Evolutionary conservation across 2,329 filamentous ascomycete species (phyloP).

Genomic region (Albifimbria verrucaria): DNA sequence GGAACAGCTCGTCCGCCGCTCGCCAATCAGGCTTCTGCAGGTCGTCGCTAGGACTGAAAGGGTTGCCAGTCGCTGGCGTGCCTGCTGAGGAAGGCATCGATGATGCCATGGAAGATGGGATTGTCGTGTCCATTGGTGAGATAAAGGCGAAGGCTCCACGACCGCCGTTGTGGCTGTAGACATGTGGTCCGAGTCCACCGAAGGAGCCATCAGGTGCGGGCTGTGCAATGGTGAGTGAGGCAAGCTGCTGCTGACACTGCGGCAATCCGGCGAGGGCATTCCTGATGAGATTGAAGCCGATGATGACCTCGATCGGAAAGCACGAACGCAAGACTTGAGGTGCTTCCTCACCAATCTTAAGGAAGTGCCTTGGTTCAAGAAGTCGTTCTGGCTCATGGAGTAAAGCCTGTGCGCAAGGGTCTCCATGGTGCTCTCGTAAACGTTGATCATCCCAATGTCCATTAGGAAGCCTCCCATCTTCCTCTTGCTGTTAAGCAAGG

Average conservation of each 20-base stretch:
- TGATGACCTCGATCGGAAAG: conserved; percentile 10
- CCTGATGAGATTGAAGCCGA: conserved; percentile 15
- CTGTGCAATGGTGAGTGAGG: conserved; percentile 17
- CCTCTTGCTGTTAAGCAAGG: conserved; percentile 17
- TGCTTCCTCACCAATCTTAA: conserved; percentile 23
- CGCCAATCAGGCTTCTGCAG: conserved; percentile 21
- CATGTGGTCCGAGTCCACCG: conserved; percentile 10
- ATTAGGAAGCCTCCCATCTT: conserved; percentile 11
- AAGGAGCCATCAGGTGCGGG: not conserved
- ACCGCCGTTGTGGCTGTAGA: conserved; percentile 11
- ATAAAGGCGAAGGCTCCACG: conserved; percentile 9
- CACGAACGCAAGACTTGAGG: conserved; percentile 21
- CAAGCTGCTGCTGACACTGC: conserved; percentile 12
- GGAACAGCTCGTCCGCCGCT: conserved; percentile 18
- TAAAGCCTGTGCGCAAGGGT: conserved; percentile 22
- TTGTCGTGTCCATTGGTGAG: conserved; percentile 13
- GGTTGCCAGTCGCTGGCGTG: conserved; percentile 8
- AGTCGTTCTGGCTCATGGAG: conserved; percentile 21
- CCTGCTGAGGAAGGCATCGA: conserved; percentile 18
- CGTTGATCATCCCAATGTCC: conserved; percentile 15
- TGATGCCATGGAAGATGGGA: conserved; percentile 15
- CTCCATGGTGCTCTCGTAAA: conserved; percentile 20
- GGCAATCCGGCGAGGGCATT: conserved; percentile 10
- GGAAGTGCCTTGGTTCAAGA: conserved; percentile 20
- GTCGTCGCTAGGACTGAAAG: conserved; percentile 20